These are phyloP conservation scores for Metschnikowia gruessii DNA, from an alignment of 805 yeast species.

Conservation along the genomic window DNA sequence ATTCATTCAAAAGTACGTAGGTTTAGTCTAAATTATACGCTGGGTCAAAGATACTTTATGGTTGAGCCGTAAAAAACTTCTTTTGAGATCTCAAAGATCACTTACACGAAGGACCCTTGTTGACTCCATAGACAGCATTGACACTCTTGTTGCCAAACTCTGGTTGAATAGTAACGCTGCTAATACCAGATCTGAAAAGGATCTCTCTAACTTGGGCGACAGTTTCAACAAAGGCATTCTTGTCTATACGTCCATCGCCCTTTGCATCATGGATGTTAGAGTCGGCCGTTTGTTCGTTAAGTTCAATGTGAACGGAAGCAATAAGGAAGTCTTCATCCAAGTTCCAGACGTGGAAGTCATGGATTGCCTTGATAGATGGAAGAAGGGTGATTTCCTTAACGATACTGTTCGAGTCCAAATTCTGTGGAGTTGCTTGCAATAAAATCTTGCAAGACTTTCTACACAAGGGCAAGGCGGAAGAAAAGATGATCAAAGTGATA, in stretches of 20 bases:
- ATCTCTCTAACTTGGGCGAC: conserved; percentile 76
- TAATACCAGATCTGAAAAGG: conserved; percentile 80
- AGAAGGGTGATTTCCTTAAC: conserved; percentile 63
- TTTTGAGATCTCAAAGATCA: background rate
- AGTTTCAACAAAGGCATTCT: conserved; percentile 52
- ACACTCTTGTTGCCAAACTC: conserved; percentile 52
- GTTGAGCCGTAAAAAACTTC: background rate
- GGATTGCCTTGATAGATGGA: conserved; percentile 77
- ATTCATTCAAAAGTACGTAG: background rate
- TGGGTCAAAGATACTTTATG: background rate
- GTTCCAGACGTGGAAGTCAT: conserved; percentile 97
- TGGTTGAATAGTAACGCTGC: conserved; percentile 94
- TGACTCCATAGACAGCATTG: conserved; percentile 29
- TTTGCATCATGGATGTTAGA: conserved; percentile 36
- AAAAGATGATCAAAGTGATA: conserved; percentile 83
- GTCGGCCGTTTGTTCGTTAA: conserved; percentile 30
- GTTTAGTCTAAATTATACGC: background rate
- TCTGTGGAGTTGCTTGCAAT: conserved; percentile 89
- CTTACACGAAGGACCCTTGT: conserved; percentile 21
- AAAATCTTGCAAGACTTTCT: conserved; percentile 81
- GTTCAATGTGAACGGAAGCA: conserved; percentile 86
- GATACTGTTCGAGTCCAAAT: conserved; percentile 72
- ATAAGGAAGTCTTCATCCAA: conserved; percentile 81
- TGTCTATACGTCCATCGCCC: conserved; percentile 48
- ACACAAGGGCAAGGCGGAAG: conserved; percentile 89